Conservation (phyloP, 2,329 filamentous ascomycete genomes). For the Geosmithia morbida region DNA sequence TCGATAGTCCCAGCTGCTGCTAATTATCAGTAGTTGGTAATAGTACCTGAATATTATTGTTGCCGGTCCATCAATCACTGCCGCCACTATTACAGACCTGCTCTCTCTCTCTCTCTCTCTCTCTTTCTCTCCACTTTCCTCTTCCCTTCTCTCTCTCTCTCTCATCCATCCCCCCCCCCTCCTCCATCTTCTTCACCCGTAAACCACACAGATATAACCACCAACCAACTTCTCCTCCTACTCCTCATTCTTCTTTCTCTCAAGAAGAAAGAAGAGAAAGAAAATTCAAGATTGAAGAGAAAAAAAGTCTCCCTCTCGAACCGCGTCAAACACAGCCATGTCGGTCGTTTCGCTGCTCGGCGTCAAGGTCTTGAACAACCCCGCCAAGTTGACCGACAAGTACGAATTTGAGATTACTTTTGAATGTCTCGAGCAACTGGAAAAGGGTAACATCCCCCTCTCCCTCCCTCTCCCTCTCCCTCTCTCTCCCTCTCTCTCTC, state of each 20-base stretch:
- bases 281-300: too few species aligned
- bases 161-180: too few species aligned
- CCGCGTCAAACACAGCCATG: slow-evolving; percentile 36
- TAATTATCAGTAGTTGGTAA: too few species aligned
- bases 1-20: too few species aligned
- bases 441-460: slow-evolving; percentile 53
- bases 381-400: slow-evolving; percentile 78
- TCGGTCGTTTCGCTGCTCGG: slow-evolving; percentile 92
- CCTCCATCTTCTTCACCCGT: not conserved
- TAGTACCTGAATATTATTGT: not conserved
- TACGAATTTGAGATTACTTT: slow-evolving; percentile 99
- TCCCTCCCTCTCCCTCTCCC: too few species aligned
- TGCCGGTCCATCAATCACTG: not conserved
- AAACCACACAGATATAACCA: too few species aligned
- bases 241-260: not conserved
- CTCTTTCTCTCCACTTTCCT: not conserved
- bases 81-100: too few species aligned
- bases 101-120: too few species aligned
- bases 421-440: slow-evolving; percentile 85
- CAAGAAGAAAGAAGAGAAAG: too few species aligned
- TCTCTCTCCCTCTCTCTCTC: too few species aligned
- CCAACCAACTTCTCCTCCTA: not conserved
- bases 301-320: too few species aligned
- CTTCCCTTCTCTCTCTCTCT: not conserved
- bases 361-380: slow-evolving; percentile 95